Base-by-base conservation (phyloP, 225 moss, liverwort and hornwort species). In the Marchantia paleacea region DNA sequence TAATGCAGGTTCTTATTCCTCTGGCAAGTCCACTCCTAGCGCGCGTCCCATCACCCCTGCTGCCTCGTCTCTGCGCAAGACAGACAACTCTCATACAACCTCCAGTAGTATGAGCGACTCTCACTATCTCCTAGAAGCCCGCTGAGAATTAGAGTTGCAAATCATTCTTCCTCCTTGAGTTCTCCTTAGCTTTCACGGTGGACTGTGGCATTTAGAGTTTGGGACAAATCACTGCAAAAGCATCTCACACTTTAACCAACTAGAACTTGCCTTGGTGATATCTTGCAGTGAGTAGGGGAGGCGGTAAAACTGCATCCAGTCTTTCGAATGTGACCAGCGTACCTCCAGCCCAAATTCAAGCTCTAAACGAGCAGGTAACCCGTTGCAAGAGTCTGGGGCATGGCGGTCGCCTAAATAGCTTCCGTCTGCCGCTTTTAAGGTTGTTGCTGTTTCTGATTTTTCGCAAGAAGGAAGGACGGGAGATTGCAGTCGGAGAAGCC, bases 331-430 rank as follows among this genome's bases (percentile, higher is more conserved):
- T 73, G 29, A 83, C 87, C 4, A 83, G 81, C 69, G 83, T 88
- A n/a, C 83, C 83, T 54, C 84, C 90, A 8, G 93, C 93, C 65
- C 94, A 91, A 85, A 87, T 91, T 83, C 90, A 87, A 29, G 92
- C 90, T 55, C 83, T 88, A 8, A 85, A 90, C 82, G 92, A 90
- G 81, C 93, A 97, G 91, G 96, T 93, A 68, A 7, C 47, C 77
- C 15, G n/a, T 76, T 11, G 0, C 20, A 47, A 70, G 70, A 3
- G 47, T 22, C 49, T 48, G 48, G 18, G n/a, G 3, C 39, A 39
- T 39, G 39, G 39, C 39, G 39, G 39, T 39, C 39, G 10, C n/a
- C n/a, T 22, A n/a, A 61, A n/a, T 62, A 39, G 62, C 62, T 16
- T 20, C 7, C 7, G 16, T 62, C 24, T 18, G 9, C 25, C 13